phyloP scores from a whole-genome alignment of 306 rosid genomes.

The Phaseolus lunatus region DNA sequence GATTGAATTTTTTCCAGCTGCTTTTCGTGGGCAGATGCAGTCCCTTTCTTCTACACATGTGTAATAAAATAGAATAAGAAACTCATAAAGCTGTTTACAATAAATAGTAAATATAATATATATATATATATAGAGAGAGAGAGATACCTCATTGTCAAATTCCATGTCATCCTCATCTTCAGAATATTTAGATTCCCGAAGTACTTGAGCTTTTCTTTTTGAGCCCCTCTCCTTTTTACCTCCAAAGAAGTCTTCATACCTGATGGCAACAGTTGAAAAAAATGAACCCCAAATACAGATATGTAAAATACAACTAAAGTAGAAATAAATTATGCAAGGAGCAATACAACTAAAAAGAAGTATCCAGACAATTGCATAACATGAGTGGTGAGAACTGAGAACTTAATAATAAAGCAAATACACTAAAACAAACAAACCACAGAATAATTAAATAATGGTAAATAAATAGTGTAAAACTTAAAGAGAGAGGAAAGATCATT shows the following conservation, averaged over 20 bases:
- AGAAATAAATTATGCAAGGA: conserved; percentile 21
- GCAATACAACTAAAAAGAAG: neutral
- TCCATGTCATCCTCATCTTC: conserved; percentile 56
- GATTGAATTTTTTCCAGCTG: conserved; percentile 60
- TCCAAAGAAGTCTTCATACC: conserved; percentile 81
- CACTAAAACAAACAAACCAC: conserved; percentile 21
- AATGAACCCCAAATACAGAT: conserved; percentile 35
- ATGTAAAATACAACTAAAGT: conserved; percentile 31
- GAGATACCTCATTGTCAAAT: conserved; percentile 46
- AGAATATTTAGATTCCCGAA: conserved; percentile 53
- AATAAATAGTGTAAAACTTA: neutral
- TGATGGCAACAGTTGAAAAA: conserved; percentile 47
- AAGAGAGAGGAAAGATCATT: neutral
- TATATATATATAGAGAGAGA: neutral
- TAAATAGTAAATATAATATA: neutral
- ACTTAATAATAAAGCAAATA: conserved; percentile 24
- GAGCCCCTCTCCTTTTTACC: conserved; percentile 54
- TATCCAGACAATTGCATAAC: conserved; percentile 27
- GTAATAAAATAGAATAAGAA: neutral
- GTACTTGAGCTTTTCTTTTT: conserved; percentile 51
- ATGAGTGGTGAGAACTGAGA: conserved; percentile 7
- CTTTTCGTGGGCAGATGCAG: conserved; percentile 77
- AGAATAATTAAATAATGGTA: neutral
- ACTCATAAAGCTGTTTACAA: conserved; percentile 26
- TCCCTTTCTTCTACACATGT: conserved; percentile 52